Evolutionary conservation across 495 filamentous ascomycete species (phyloP), one percentile per base, ranked within the genome.

Genomic region (Astrocystis sublimbata): DNA sequence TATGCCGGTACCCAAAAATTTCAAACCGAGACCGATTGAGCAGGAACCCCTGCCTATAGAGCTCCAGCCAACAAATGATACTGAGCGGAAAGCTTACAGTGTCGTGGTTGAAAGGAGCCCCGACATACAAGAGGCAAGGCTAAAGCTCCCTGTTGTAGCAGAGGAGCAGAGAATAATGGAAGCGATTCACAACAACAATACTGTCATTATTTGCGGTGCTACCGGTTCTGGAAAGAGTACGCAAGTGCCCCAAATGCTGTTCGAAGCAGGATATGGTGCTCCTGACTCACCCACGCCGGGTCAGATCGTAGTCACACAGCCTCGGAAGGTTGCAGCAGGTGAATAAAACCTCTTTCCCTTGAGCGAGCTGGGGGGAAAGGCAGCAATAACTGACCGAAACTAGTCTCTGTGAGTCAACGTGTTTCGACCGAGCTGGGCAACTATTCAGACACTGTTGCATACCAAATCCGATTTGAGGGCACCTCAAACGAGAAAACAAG

Each of bases 131-230:
- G 81, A 83, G 36, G 83, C 85, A 8, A 88, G 94, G 36, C 76
- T 92, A n/a, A 83, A 88, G 23, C 79, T 98, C 31, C 94, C 94
- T 0, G 88, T 98, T 4, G 92, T 97, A 28, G 89, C 90, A 1
- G 94, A 98, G 69, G 94, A 98, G 70, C 94, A 98, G 68, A 92
- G 89, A 66, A 96, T 98, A 23, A 98, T 98, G 94, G 94, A 98
- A 78, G 92, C 93, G 3, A 92, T 98, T 17, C 86, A 96, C 71
- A 91, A 93, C 68, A 90, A 96, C 72, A 80, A 92, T 46, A 83
- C 88, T 0, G 88, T 96, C 0, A 89, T 98, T 17, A 86, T 98
- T n/a, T 97, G 92, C 75, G 94, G 96, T 73, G 88, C 92, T 9
- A 98, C 94, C 57, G 94, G 94, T 71, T 96, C 91, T 66, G 94